These are phyloP conservation scores for Rhodotorula sp. DNA, from an alignment of 1,284 basidiomycete genomes.

Conservation along the genomic window DNA sequence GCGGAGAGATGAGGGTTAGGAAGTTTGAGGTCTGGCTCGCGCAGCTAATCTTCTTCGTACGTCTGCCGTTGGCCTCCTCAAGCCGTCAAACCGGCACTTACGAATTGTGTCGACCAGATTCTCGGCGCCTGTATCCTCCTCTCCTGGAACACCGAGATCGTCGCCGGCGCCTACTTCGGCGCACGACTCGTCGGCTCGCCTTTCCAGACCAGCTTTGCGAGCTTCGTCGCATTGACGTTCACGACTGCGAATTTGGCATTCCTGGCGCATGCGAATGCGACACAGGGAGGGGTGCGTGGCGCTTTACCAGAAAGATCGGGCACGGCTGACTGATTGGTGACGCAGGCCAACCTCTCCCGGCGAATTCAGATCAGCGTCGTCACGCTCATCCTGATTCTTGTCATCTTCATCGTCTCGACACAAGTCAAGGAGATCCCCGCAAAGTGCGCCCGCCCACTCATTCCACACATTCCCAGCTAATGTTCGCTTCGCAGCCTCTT, in stretches of 20 bases:
- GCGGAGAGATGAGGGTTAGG: conserved; percentile 6
- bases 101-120: neutral
- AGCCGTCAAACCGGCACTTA: neutral
- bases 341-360: conserved; percentile 26
- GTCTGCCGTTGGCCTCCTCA: neutral
- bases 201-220: conserved; percentile 31
- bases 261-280: conserved; percentile 35
- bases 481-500: conserved; percentile 23
- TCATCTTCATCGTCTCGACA: conserved; percentile 38
- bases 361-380: conserved; percentile 31
- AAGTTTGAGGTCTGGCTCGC: conserved; percentile 31
- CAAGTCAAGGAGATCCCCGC: conserved; percentile 24
- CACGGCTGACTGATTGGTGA: too few relatives aligned
- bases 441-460: neutral
- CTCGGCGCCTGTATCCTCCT: conserved; percentile 39
- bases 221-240: conserved; percentile 41
- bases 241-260: conserved; percentile 41
- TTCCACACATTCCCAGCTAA: neutral
- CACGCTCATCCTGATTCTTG: conserved; percentile 24
- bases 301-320: too few relatives aligned
- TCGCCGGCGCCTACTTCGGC: conserved; percentile 38
- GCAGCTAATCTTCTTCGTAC: conserved; percentile 36
- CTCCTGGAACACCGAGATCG: conserved; percentile 39
- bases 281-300: conserved; percentile 25
- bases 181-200: conserved; percentile 32